Evolutionary conservation across 345 rosid species (phyloP).

Genomic region (Dovyalis caffra): DNA sequence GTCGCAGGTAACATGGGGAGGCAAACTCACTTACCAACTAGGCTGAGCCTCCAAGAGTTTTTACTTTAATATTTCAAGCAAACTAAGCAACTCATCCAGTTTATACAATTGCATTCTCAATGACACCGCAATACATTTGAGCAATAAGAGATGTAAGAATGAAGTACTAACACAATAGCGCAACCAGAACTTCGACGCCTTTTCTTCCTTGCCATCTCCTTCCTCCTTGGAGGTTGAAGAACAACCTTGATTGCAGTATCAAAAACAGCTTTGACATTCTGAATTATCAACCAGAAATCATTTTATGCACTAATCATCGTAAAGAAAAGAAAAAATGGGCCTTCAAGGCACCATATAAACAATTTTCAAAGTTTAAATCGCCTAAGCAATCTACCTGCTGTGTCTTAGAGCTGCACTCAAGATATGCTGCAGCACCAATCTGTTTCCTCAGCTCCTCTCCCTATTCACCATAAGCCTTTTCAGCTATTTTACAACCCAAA

Average conservation of each 20-base stretch:
- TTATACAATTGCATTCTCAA: too few relatives aligned
- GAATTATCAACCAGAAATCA: constrained; percentile 7
- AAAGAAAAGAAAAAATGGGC: background rate
- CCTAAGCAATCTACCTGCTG: constrained; percentile 60
- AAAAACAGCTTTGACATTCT: constrained; percentile 96
- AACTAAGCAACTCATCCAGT: too few relatives aligned
- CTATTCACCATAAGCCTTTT: too few relatives aligned
- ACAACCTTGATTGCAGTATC: constrained; percentile 95
- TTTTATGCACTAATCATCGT: background rate
- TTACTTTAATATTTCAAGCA: too few relatives aligned
- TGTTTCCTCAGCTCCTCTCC: constrained; percentile 95
- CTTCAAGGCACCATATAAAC: background rate
- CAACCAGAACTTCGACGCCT: constrained; percentile 66
- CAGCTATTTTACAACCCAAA: too few relatives aligned
- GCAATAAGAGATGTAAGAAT: background rate
- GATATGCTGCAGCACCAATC: constrained; percentile 94
- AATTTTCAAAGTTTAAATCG: background rate
- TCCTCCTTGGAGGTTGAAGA: constrained; percentile 94
- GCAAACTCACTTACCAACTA: too few relatives aligned
- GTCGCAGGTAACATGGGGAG: too few relatives aligned
- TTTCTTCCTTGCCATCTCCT: constrained; percentile 62
- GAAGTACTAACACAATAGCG: constrained; percentile 64
- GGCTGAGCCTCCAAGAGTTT: too few relatives aligned
- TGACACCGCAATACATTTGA: background rate
- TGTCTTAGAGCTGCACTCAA: constrained; percentile 96